phyloP scores from a whole-genome alignment of 805 yeast genomes.

The Saccharomycopsis synnaedendra region DNA sequence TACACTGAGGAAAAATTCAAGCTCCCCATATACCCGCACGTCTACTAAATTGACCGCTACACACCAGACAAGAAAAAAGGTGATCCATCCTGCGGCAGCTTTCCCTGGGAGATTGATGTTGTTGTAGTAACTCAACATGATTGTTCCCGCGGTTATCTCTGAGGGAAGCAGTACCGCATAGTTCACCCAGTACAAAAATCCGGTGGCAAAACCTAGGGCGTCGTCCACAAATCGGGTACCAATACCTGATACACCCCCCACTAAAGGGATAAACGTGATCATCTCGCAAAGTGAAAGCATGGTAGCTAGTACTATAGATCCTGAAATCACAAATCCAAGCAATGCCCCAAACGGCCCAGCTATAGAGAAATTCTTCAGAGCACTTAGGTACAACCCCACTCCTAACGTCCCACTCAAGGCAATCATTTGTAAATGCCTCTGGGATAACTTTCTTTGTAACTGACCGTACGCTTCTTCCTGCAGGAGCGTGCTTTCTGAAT shows the following conservation, averaged over 20 bases:
- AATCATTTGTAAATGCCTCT: slow-evolving; percentile 65
- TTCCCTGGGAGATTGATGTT: slow-evolving; percentile 38
- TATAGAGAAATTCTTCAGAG: slow-evolving; percentile 61
- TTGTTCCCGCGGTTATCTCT: slow-evolving; percentile 70
- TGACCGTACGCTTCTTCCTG: background rate
- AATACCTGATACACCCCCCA: slow-evolving; percentile 67
- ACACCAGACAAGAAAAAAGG: slow-evolving; percentile 45
- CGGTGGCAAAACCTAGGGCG: slow-evolving; percentile 65
- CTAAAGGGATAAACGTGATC: slow-evolving; percentile 70
- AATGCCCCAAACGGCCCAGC: slow-evolving; percentile 74
- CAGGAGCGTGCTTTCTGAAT: no score
- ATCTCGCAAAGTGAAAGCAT: slow-evolving; percentile 72
- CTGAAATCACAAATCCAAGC: slow-evolving; percentile 54
- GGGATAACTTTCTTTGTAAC: slow-evolving; percentile 43
- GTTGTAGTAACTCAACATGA: slow-evolving; percentile 61
- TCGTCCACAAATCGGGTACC: slow-evolving; percentile 69
- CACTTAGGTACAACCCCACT: slow-evolving; percentile 58
- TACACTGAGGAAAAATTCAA: slow-evolving; percentile 53
- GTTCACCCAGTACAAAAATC: slow-evolving; percentile 65
- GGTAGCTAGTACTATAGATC: slow-evolving; percentile 53
- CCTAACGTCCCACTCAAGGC: slow-evolving; percentile 74
- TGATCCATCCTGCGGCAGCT: slow-evolving; percentile 60
- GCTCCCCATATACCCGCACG: slow-evolving; percentile 64
- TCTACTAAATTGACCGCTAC: slow-evolving; percentile 48
- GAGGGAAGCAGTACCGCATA: slow-evolving; percentile 67